Percentiles rank a stretch among this genome's conserved stretches.
Evolutionary conservation across 1,139 yeast species (phyloP).

Genomic region (Candida albicans): DNA sequence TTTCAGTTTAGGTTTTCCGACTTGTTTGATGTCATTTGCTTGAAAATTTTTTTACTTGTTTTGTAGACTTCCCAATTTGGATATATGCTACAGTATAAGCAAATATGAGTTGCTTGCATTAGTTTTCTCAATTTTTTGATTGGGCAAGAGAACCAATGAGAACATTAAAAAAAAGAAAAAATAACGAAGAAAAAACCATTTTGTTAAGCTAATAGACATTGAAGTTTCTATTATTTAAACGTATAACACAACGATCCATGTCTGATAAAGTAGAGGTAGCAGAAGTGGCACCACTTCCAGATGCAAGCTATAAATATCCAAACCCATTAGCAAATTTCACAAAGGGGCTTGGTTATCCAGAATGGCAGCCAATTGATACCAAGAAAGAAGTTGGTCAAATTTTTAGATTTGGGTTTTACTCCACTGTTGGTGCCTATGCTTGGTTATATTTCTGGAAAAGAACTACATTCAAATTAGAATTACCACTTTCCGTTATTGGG

Average conservation of each 20-base stretch:
- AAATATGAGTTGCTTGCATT: background rate
- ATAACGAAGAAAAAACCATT: background rate
- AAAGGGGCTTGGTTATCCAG: slow-evolving; percentile 45
- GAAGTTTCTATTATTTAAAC: background rate
- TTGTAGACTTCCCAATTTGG: slow-evolving; percentile 9
- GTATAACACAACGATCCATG: slow-evolving; percentile 8
- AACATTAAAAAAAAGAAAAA: slow-evolving; percentile 3
- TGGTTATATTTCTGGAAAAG: slow-evolving; percentile 51
- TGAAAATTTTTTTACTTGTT: slow-evolving; percentile 1
- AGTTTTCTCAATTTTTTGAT: slow-evolving; percentile 13
- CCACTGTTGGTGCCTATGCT: slow-evolving; percentile 50
- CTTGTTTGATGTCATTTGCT: slow-evolving; percentile 2
- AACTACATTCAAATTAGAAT: slow-evolving; percentile 44
- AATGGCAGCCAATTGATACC: slow-evolving; percentile 48
- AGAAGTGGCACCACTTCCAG: slow-evolving; percentile 23
- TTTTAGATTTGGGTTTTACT: slow-evolving; percentile 43
- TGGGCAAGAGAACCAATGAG: slow-evolving; percentile 8
- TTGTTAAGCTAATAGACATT: background rate
- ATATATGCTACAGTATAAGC: background rate
- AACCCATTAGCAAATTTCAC: slow-evolving; percentile 43
- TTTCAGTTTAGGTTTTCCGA: slow-evolving; percentile 2
- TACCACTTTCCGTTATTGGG: slow-evolving; percentile 42
- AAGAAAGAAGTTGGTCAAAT: slow-evolving; percentile 41
- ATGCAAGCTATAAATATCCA: slow-evolving; percentile 44
- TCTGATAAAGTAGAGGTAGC: slow-evolving; percentile 13